Base-by-base conservation (phyloP, 192 early-diverging fungal genomes). In the Coemansia asiatica region DNA sequence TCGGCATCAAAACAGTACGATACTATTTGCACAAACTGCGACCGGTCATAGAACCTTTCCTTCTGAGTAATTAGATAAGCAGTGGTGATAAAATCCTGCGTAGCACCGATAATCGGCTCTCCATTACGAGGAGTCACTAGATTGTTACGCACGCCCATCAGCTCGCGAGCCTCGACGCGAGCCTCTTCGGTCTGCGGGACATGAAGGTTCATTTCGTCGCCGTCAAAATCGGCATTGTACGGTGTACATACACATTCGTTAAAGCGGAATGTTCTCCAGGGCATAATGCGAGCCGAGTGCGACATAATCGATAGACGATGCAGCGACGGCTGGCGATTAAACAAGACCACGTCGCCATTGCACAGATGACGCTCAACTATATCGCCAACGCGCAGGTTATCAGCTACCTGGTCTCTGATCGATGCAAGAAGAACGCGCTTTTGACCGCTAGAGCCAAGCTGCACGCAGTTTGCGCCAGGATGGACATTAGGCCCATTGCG, bases 181-280 rank as follows among this genome's bases (percentile, higher is more conserved):
- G 98, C 96, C 82, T 99, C 98, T 75, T 99, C 96, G 1, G 98
- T 98, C 80, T 99, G 98, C 26, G 98, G 98, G 4, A 98, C 89
- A 79, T 99, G 98, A 75, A 99, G 81, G 71, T 99, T 99, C 98
- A 99, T 99, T 76, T 99, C 98, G 75, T 99, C 98, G 66, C 98
- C 98, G 65, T 99, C 98, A 68, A 98, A 98, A 87, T 98, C 98
- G 36, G 98, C 98, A 76, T 99, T 99, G 72, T 98, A 99, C 29
- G 96, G 98, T 16, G 92, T 90, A 76, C 96, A 98, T n/a, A 97
- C 96, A 87, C 95, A 99, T 73, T 98, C 95, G 81, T 99, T 99
- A 86, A 99, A 97, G 55, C 96, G 90, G 85, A 98, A 94, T 8
- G 98, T 99, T 67, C 95, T 82, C 94, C 95, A 96, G 4, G 96